A percentile compares a stretch with the other conserved stretches of the same genome.
Conservation (phyloP, 306 rosid species). For the Ochetophila trinervis region DNA sequence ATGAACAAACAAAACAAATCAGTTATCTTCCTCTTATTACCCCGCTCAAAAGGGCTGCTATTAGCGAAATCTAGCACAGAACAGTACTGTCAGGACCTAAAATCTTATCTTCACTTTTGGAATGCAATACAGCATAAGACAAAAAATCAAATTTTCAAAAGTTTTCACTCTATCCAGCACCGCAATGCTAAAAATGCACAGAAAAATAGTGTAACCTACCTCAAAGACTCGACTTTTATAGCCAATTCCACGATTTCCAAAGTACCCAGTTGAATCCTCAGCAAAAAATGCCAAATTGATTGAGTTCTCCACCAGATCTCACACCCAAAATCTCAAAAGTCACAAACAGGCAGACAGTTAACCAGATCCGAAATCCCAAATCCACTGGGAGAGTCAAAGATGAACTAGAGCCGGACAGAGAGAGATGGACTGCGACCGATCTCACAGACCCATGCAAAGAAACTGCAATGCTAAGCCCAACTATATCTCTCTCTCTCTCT, state of each 20-base stretch:
- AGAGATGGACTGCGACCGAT: conserved; percentile 10
- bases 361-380: conserved; percentile 1
- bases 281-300: conserved; percentile 27
- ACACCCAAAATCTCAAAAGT: background rate
- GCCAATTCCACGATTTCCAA: conserved; percentile 23
- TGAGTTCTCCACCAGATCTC: conserved; percentile 18
- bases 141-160: background rate
- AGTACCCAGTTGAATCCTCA: conserved; percentile 23
- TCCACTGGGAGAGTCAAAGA: background rate
- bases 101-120: conserved; percentile 13
- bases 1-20: background rate
- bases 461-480: conserved; percentile 15
- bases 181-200: background rate
- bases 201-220: conserved; percentile 24
- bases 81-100: background rate
- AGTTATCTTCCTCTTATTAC: conserved; percentile 9
- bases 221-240: conserved; percentile 25
- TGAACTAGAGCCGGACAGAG: conserved; percentile 3
- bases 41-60: background rate
- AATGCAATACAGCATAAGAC: background rate
- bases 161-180: conserved; percentile 11
- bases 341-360: background rate
- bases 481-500: conserved; percentile 26
- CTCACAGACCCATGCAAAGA: conserved; percentile 10
- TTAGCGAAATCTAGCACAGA: conserved; percentile 21